A percentile compares a stretch with the other conserved stretches of the same genome.
Conservation (phyloP, 192 early-diverging fungal species). For the Borealophlyctis nickersoniae region DNA sequence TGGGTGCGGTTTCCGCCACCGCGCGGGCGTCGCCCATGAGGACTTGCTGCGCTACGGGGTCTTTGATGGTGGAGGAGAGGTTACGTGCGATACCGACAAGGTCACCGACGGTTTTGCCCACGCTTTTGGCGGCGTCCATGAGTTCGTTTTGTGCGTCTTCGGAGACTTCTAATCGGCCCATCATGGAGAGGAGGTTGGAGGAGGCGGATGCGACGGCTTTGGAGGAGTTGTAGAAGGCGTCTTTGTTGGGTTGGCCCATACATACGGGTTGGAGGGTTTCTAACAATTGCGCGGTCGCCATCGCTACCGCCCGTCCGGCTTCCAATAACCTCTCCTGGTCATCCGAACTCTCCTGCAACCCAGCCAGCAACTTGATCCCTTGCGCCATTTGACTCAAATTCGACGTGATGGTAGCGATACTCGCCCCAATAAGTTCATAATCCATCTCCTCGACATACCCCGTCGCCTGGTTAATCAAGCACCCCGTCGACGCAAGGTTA, state of each 20-base stretch:
- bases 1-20: slow-evolving; percentile 31
- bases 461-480: slow-evolving; percentile 45
- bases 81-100: slow-evolving; percentile 33
- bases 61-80: slow-evolving; percentile 30
- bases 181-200: slow-evolving; percentile 35
- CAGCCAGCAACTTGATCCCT: slow-evolving; percentile 51
- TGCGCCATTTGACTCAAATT: slow-evolving; percentile 51
- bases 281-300: slow-evolving; percentile 33
- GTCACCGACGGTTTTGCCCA: slow-evolving; percentile 35
- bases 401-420: slow-evolving; percentile 41
- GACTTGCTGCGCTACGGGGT: slow-evolving; percentile 28
- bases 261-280: slow-evolving; percentile 39
- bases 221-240: slow-evolving; percentile 34
- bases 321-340: slow-evolving; percentile 42
- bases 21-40: slow-evolving; percentile 36
- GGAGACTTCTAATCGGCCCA: slow-evolving; percentile 45
- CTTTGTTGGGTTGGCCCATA: slow-evolving; percentile 31
- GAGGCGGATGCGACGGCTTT: slow-evolving; percentile 32
- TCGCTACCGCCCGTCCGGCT: slow-evolving; percentile 31
- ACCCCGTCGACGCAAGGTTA: slow-evolving; percentile 45
- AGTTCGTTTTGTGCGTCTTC: slow-evolving; percentile 46
- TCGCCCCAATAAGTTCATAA: slow-evolving; percentile 46
- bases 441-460: slow-evolving; percentile 50
- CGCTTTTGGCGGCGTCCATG: slow-evolving; percentile 39
- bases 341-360: slow-evolving; percentile 27